Base-by-base conservation (phyloP, 306 rosid species). In the Geum urbanum region DNA sequence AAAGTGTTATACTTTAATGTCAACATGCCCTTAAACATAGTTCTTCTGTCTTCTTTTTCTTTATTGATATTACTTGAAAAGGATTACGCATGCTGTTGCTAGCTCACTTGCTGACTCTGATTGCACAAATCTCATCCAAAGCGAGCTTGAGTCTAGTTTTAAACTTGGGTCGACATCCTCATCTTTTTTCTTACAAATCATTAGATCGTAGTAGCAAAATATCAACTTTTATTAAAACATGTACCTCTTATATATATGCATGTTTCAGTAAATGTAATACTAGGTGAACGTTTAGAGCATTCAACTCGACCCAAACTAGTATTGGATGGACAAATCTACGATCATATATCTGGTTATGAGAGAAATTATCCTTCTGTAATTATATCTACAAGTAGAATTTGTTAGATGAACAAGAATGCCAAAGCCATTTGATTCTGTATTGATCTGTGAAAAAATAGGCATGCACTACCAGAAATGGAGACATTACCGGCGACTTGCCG, bases 1-100 rank as follows among this genome's bases (percentile, higher is more conserved):
- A 65, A 46, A 81, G 76, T 80, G 78, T 78, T 73, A 53, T 40
- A 73, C 80, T 80, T 71, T 54, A 66, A 18, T 53, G 63, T 13
- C 77, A 64, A 72, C 67, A 64, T 58, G 69, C 32, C 83, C 73
- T 61, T 8, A 47, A 66, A 60, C 11, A 48, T 67, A 69, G 71
- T 57, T 27, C 43, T 27, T 13, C 43, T 13, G 63, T 24, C 41
- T 57, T 27, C 43, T 57, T 13, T 56, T 57, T 56, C 43, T 32
- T 27, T 11, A 37, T 27, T 57, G 63, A 27, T 57, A 57, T 12
- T 27, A 27, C 10, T 2, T 12, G 63, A 57, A 43, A 57, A 27
- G 11, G 63, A 32, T 6, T 27, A 67, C 67, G 80, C 68, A 73
- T 68, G 27, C 57, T 37, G 39, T 37, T 50, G 62, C 63, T 49